A percentile compares a stretch with the other conserved stretches of the same genome.
phyloP scores from a whole-genome alignment of 2,329 filamentous ascomycete species.

The Botrytis aclada region DNA sequence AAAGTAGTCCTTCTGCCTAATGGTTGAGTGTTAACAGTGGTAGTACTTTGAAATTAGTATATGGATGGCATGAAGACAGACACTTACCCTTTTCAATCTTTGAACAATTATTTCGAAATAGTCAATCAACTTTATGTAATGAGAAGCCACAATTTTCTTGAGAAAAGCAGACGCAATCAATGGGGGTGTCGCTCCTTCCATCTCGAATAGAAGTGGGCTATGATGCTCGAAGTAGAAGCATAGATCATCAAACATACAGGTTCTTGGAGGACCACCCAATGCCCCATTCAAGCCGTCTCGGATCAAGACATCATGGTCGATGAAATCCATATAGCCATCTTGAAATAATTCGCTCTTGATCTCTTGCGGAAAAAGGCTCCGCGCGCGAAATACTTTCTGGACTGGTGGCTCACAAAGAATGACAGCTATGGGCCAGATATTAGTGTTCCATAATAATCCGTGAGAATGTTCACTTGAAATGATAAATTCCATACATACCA shows the following conservation, averaged over 20 bases:
- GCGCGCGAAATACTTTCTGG: not conserved
- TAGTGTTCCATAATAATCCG: not conserved
- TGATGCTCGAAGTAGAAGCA: conserved; percentile 22
- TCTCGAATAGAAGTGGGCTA: not conserved
- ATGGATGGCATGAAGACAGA: too few relatives aligned
- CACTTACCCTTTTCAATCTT: not conserved
- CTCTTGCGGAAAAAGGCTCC: not conserved
- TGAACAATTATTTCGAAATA: conserved; percentile 10
- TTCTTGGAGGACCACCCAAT: conserved; percentile 15
- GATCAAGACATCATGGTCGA: not conserved
- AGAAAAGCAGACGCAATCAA: conserved; percentile 8
- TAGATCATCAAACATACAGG: conserved; percentile 22
- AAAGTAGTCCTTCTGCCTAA: not conserved
- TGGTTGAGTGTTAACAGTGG: not conserved
- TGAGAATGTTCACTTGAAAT: not conserved
- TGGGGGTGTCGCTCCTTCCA: not conserved
- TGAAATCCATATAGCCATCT: conserved; percentile 6
- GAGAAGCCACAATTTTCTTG: conserved; percentile 17
- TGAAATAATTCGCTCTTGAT: conserved; percentile 6
- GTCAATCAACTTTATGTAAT: conserved; percentile 22
- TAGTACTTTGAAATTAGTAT: too few relatives aligned
- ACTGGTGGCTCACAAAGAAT: conserved; percentile 7
- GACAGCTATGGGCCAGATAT: not conserved
- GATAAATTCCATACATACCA: not conserved
- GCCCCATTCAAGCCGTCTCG: not conserved